Evolutionary conservation across 441 rosid species (phyloP).

Genomic region (Macaranga tanarius): DNA sequence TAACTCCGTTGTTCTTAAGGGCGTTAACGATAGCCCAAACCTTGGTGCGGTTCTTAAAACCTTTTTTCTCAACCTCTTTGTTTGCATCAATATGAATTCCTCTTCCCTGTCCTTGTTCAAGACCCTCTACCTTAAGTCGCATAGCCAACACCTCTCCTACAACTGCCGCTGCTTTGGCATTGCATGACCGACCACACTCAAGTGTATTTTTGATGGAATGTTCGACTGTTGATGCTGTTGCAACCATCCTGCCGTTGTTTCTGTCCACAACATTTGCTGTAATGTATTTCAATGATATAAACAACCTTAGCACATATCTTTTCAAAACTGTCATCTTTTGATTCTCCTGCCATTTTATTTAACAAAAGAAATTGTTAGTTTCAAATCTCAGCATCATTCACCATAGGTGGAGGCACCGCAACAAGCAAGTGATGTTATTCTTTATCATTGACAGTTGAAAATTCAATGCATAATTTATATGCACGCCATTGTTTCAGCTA

Average conservation of each 20-base stretch:
- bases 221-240: slow-evolving; percentile 43
- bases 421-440: background rate
- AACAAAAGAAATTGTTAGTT: background rate
- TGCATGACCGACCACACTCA: slow-evolving; percentile 48
- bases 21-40: slow-evolving; percentile 66
- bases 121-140: slow-evolving; percentile 51
- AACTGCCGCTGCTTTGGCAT: slow-evolving; percentile 47
- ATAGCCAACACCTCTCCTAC: slow-evolving; percentile 50
- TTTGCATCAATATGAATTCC: slow-evolving; percentile 35
- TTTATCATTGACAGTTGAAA: too few relatives aligned
- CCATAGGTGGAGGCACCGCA: background rate
- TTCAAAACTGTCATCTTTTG: slow-evolving; percentile 25
- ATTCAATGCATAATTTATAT: background rate
- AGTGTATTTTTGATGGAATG: slow-evolving; percentile 43
- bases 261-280: slow-evolving; percentile 43
- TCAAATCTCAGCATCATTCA: background rate
- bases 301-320: slow-evolving; percentile 36
- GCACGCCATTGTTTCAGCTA: background rate
- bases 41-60: slow-evolving; percentile 32
- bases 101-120: slow-evolving; percentile 43
- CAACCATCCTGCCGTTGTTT: slow-evolving; percentile 45
- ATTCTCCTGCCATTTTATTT: slow-evolving; percentile 5
- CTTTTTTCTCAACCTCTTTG: slow-evolving; percentile 37
- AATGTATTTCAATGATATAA: slow-evolving; percentile 32
- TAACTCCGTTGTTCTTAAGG: slow-evolving; percentile 66